phyloP scores from a whole-genome alignment of 169 alveolate species.

The Eimeria falciformis region DNA sequence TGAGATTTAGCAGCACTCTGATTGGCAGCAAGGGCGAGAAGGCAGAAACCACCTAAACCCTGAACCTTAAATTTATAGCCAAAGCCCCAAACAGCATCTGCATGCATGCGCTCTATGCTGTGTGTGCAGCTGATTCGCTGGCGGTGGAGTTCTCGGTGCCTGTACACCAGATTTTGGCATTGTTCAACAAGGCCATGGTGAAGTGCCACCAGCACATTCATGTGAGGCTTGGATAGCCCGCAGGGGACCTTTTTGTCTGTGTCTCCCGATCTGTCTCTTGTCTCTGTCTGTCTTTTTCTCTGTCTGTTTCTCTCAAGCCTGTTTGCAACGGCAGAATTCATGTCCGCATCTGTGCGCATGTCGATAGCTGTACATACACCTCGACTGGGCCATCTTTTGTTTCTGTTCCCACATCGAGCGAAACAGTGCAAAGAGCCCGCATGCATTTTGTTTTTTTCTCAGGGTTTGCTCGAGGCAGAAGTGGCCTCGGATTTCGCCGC shows the following conservation, averaged over 20 bases:
- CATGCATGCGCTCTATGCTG: background rate
- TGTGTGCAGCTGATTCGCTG: conserved; percentile 64
- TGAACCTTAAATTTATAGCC: background rate
- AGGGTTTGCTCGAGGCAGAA: conserved; percentile 54
- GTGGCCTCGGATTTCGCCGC: background rate
- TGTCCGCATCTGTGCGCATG: too few species aligned
- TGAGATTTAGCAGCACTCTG: too few species aligned
- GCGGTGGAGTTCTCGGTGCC: conserved; percentile 80
- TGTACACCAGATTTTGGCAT: conserved; percentile 80
- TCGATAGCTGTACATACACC: too few species aligned
- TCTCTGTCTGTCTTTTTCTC: background rate
- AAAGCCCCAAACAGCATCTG: too few species aligned
- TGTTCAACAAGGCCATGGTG: conserved; percentile 80
- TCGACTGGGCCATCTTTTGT: too few species aligned
- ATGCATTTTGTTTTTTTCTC: conserved; percentile 1
- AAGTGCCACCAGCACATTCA: conserved; percentile 51
- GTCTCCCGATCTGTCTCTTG: background rate
- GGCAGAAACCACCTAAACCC: background rate
- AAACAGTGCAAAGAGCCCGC: background rate
- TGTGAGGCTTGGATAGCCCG: conserved; percentile 47
- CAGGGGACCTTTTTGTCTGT: background rate
- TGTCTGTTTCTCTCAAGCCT: background rate
- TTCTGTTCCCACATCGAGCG: too few species aligned
- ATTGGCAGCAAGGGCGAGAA: background rate
- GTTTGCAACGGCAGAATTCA: too few species aligned